Base-by-base conservation (phyloP, 2,329 filamentous ascomycete genomes). In the Xylariaceae sp. region DNA sequence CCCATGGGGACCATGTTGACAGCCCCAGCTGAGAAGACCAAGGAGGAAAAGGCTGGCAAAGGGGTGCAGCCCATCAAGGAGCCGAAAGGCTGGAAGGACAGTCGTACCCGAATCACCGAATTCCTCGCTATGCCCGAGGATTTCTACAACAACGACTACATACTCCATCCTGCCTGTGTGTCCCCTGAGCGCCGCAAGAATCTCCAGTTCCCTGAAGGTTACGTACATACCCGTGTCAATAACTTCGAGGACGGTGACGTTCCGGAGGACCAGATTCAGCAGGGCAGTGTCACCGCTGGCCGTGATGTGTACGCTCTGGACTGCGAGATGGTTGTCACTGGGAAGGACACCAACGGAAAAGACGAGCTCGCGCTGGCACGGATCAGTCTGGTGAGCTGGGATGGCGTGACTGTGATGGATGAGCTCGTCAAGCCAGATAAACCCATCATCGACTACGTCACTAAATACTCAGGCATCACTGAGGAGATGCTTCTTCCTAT, bases 301-400 rank as follows among this genome's bases (percentile, higher is more conserved):
- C 83, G 90, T 56, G 81, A 87, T 36, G 75, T 97, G 11, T 75
- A 95, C 45, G 87, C 90, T 1, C 77, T 99, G 49, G 94, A 99
- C 68, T 99, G 94, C 71, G 94, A 99, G 71, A 99, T 99, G 94
- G 96, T 92, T 68, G 86, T 90, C 73, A 95, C 91, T 2, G 22
- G 22, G 22, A 28, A 28, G 22, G 22, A 28, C 4, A 28, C 22
- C 22, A 28, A 28, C 22, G 88, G 86, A 54, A 84, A 87, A 55
- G 84, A 84, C 44, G 82, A 89, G 59, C 90, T 88, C 57, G 90
- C 92, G 34, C 83, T 99, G 41, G 95, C 94, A 1, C 85, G 94
- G 51, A 87, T 97, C 67, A 97, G 91, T 67, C 71, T 97, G 38
- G 76, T 99, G 7, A 77, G 84, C 54, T 99, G 94, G 93, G 83